phyloP scores from a whole-genome alignment of 345 rosid species.

The Angophora floribunda region DNA sequence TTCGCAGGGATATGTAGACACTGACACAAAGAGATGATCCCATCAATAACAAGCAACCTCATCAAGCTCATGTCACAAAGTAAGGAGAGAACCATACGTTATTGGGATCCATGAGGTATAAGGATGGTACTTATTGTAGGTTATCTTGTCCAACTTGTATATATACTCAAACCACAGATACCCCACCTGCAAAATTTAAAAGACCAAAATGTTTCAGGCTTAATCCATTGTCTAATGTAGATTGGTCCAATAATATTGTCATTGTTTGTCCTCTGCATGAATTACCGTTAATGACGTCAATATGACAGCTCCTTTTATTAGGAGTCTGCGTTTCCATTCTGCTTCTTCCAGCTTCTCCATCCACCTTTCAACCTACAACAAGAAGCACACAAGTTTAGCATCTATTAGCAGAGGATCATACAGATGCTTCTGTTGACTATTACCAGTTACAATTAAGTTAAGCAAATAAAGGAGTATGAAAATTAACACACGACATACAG shows the following conservation, averaged over 20 bases:
- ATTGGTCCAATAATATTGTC: background rate
- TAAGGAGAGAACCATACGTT: conserved; percentile 46
- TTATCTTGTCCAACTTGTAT: conserved; percentile 86
- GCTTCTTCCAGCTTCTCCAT: conserved; percentile 96
- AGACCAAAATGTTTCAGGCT: background rate
- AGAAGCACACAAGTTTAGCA: background rate
- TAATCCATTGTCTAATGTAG: background rate
- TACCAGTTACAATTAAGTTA: background rate
- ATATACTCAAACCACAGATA: conserved; percentile 79
- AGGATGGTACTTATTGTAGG: conserved; percentile 97
- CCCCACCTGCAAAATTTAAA: conserved; percentile 49
- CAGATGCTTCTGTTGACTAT: background rate
- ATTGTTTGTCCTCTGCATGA: background rate
- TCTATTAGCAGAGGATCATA: background rate
- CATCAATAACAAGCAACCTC: background rate
- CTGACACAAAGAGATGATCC: conserved; percentile 30
- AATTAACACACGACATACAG: conserved; percentile 39
- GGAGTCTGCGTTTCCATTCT: conserved; percentile 54
- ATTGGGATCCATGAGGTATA: conserved; percentile 99
- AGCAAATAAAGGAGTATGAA: background rate
- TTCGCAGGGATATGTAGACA: conserved; percentile 86
- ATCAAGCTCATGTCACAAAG: background rate
- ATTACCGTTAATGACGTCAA: conserved; percentile 46
- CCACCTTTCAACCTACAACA: conserved; percentile 82
- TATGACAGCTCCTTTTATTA: conserved; percentile 59